Conservation (phyloP, 345 rosid species). For the Hirschfeldia incana region DNA sequence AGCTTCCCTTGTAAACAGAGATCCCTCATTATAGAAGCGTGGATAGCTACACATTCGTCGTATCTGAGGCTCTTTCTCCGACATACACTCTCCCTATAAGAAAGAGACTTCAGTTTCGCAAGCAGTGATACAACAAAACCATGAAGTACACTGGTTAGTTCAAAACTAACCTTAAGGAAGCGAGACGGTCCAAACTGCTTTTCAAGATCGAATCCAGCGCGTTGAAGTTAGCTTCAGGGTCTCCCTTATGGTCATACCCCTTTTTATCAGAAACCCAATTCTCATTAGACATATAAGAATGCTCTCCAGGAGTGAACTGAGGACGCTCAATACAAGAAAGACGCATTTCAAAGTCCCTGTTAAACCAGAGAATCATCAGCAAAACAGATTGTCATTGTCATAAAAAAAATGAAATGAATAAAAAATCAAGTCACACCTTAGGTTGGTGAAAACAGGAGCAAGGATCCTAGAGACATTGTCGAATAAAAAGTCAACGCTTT, state of each 20-base stretch:
- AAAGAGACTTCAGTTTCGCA: not conserved
- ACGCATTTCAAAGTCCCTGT: slow-evolving; percentile 35
- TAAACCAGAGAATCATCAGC: not conserved
- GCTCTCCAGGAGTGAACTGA: slow-evolving; percentile 8
- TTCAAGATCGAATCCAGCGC: slow-evolving; percentile 60
- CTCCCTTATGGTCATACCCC: slow-evolving; percentile 40
- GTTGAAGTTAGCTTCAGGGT: slow-evolving; percentile 51
- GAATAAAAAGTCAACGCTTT: slow-evolving; percentile 47
- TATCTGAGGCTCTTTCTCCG: slow-evolving; percentile 32
- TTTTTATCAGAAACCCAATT: slow-evolving; percentile 42
- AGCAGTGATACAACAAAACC: not conserved
- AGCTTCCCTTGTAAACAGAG: slow-evolving; percentile 65
- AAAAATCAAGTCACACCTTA: slow-evolving; percentile 30
- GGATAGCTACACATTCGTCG: slow-evolving; percentile 30
- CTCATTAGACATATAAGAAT: slow-evolving; percentile 24
- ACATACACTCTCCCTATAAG: slow-evolving; percentile 57
- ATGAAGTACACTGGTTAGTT: not conserved
- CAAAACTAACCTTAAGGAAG: slow-evolving; percentile 53
- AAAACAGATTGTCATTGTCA: not conserved
- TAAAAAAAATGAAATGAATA: not conserved
- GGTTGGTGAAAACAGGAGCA: slow-evolving; percentile 34
- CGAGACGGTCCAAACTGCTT: slow-evolving; percentile 65
- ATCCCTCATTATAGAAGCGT: slow-evolving; percentile 44
- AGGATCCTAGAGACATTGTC: slow-evolving; percentile 43
- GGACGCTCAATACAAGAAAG: slow-evolving; percentile 31